A percentile compares a stretch with the other conserved stretches of the same genome.
Evolutionary conservation across 139 green algal genomes (phyloP).

Genomic region (Asterochloris sp.): DNA sequence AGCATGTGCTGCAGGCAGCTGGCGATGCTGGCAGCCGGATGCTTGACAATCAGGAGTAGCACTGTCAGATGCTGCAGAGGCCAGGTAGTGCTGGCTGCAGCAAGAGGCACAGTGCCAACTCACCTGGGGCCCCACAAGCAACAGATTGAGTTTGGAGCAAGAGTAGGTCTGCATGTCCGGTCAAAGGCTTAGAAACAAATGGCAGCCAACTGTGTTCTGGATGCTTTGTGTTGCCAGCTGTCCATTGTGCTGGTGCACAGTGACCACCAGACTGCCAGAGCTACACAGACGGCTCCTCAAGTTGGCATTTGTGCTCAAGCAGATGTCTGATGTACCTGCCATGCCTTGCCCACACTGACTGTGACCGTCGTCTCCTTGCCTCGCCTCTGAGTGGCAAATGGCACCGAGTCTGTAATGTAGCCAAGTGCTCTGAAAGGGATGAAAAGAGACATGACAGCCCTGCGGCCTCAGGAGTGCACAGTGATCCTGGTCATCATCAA

Average conservation of each 20-base stretch:
- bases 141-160: constrained; percentile 72
- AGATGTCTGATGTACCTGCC: constrained; percentile 68
- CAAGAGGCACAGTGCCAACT: not conserved
- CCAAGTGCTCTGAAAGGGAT: constrained; percentile 83
- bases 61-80: no score
- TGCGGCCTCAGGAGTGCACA: no score
- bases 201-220: no score
- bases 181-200: not conserved
- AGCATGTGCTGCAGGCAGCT: not conserved
- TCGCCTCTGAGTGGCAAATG: constrained; percentile 73
- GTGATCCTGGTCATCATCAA: no score
- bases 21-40: not conserved
- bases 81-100: no score
- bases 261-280: no score
- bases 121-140: constrained; percentile 74
- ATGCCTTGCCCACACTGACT: constrained; percentile 86
- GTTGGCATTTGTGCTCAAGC: not conserved
- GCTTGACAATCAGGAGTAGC: not conserved
- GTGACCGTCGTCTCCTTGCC: constrained; percentile 82
- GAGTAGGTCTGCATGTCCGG: constrained; percentile 74
- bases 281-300: no score
- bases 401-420: constrained; percentile 85
- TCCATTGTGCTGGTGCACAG: no score
- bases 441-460: constrained; percentile 56
- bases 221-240: no score